A percentile compares a stretch with the other conserved stretches of the same genome.
Evolutionary conservation across 2,329 filamentous ascomycete genomes (phyloP).

Genomic region (Aspergillus calidoustus): DNA sequence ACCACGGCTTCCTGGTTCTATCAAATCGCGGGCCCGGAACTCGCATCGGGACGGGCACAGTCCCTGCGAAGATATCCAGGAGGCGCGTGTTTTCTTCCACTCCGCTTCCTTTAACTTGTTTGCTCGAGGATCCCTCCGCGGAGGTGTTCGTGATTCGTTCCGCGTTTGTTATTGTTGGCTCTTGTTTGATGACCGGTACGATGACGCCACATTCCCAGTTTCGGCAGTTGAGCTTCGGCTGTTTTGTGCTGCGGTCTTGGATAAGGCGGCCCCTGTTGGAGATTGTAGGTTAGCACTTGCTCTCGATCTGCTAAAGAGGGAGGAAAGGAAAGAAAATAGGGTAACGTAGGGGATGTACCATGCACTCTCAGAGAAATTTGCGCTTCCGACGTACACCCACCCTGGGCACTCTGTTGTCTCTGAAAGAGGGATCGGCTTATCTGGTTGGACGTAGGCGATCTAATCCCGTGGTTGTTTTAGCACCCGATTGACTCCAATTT

Average conservation of each 20-base stretch:
- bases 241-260: slow-evolving; percentile 68
- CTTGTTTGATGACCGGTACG: slow-evolving; percentile 58
- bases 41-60: slow-evolving; percentile 51
- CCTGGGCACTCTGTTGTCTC: slow-evolving; percentile 48
- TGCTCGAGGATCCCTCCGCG: background rate
- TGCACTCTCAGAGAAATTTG: slow-evolving; percentile 90
- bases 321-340: background rate
- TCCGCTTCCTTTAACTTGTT: slow-evolving; percentile 34
- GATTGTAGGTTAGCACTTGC: background rate
- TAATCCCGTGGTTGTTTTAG: slow-evolving; percentile 16
- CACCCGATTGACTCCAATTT: background rate
- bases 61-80: slow-evolving; percentile 39
- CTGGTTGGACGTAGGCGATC: slow-evolving; percentile 41
- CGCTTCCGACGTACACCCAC: slow-evolving; percentile 88
- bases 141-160: background rate
- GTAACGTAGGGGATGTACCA: slow-evolving; percentile 64
- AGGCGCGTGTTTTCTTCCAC: slow-evolving; percentile 20
- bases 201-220: slow-evolving; percentile 98
- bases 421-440: slow-evolving; percentile 28
- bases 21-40: slow-evolving; percentile 38
- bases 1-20: slow-evolving; percentile 30
- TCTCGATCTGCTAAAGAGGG: background rate
- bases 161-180: background rate
- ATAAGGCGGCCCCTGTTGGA: slow-evolving; percentile 72
- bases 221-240: slow-evolving; percentile 77